Evolutionary conservation across 106 monocot genomes (phyloP).

Genomic region (Dendrobium catenatum): DNA sequence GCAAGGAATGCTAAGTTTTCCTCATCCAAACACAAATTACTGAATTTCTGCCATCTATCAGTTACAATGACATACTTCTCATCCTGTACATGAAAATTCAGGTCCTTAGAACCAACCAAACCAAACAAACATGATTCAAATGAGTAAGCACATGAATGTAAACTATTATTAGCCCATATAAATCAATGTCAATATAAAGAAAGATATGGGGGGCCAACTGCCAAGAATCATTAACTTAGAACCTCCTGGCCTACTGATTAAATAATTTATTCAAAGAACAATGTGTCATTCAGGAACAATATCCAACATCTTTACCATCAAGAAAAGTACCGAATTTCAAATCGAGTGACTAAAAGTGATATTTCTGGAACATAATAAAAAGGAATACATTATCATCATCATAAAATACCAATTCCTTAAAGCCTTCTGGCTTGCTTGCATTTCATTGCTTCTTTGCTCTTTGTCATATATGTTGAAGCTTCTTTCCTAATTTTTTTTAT

Average conservation of each 20-base stretch:
- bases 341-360: too few relatives aligned
- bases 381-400: neutral
- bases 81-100: constrained; percentile 26
- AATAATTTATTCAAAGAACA: neutral
- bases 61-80: constrained; percentile 83
- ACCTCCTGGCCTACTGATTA: neutral
- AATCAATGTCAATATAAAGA: neutral
- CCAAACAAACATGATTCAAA: neutral
- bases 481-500: neutral
- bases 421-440: neutral
- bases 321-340: neutral
- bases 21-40: constrained; percentile 67
- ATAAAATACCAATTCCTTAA: neutral
- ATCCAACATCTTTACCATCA: neutral
- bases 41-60: constrained; percentile 94
- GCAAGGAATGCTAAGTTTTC: constrained; percentile 51
- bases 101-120: neutral
- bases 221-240: neutral
- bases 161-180: neutral
- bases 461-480: neutral
- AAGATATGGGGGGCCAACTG: neutral
- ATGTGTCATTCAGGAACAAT: neutral
- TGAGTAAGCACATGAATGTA: neutral
- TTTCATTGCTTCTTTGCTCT: neutral
- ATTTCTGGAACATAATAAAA: neutral